A percentile compares a stretch with the other conserved stretches of the same genome.
phyloP scores from a whole-genome alignment of 495 filamentous ascomycete species.

The Hapsidospora chrysogenum region DNA sequence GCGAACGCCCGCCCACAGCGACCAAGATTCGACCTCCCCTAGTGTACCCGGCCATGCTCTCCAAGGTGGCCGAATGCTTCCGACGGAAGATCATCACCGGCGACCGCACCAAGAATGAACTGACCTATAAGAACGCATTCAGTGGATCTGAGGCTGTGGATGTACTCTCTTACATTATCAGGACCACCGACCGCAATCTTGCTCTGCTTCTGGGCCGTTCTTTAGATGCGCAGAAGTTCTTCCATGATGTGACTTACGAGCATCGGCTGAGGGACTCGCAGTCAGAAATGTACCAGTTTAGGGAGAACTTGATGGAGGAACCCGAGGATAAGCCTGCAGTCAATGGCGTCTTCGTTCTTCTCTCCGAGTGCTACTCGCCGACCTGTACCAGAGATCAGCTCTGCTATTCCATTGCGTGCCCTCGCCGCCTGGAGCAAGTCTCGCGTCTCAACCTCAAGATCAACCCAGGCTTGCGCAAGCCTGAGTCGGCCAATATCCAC shows the following conservation, averaged over 20 bases:
- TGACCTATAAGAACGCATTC: conserved; percentile 95
- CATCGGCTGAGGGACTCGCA: conserved; percentile 84
- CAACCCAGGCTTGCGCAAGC: conserved; percentile 69
- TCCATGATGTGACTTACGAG: conserved; percentile 98
- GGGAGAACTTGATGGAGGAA: conserved; percentile 82
- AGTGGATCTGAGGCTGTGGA: conserved; percentile 91
- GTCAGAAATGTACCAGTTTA: conserved; percentile 90
- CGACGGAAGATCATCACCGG: conserved; percentile 64
- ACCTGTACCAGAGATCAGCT: conserved; percentile 89
- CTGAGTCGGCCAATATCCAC: conserved; percentile 57
- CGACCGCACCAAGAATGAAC: conserved; percentile 87
- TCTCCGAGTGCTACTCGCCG: conserved; percentile 96
- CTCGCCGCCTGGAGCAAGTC: conserved; percentile 85
- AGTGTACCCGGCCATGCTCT: conserved; percentile 86
- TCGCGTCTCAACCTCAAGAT: conserved; percentile 82
- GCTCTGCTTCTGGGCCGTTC: conserved; percentile 86
- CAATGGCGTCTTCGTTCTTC: conserved; percentile 89
- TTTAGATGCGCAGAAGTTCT: conserved; percentile 97
- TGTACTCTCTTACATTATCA: conserved; percentile 83
- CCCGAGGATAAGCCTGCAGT: conserved; percentile 54
- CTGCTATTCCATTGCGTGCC: conserved; percentile 98
- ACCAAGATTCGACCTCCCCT: conserved; percentile 48
- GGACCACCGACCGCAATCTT: conserved; percentile 89
- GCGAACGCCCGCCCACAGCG: conserved; percentile 29
- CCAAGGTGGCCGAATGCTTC: conserved; percentile 79